Conservation (phyloP, 148 eudicot species). For the Camellia sinensis region DNA sequence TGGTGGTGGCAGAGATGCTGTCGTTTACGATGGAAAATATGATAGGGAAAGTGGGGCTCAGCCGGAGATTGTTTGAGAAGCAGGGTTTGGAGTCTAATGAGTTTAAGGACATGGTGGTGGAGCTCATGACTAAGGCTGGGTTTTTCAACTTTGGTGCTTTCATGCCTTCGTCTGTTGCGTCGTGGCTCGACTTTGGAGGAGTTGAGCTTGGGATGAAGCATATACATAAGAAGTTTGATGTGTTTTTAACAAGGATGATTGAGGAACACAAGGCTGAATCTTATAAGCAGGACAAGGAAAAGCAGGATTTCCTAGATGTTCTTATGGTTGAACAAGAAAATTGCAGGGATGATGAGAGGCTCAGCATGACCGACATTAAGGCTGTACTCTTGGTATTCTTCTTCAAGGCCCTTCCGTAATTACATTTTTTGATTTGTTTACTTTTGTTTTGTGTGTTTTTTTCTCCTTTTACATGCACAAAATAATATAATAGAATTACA, state of each 20-base stretch:
- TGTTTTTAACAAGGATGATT: constrained; percentile 18
- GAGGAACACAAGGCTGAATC: constrained; percentile 18
- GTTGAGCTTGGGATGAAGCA: constrained; percentile 27
- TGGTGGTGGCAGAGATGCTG: constrained; percentile 22
- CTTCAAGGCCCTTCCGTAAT: too few species aligned
- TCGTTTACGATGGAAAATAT: constrained; percentile 21
- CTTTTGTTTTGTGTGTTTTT: too few species aligned
- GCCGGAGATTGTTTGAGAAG: too few species aligned
- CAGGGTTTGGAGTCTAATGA: too few species aligned
- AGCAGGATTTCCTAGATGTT: constrained; percentile 33
- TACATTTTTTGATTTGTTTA: too few species aligned
- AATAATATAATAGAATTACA: too few species aligned
- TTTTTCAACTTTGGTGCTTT: constrained; percentile 27
- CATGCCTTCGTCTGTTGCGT: constrained; percentile 22
- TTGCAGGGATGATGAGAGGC: too few species aligned
- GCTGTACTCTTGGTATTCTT: too few species aligned
- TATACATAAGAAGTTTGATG: constrained; percentile 27
- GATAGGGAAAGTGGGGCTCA: constrained; percentile 16
- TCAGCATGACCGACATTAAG: too few species aligned
- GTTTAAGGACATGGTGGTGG: too few species aligned
- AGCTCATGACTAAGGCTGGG: constrained; percentile 26
- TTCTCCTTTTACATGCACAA: too few species aligned
- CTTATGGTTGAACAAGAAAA: constrained; percentile 17
- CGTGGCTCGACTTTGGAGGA: constrained; percentile 30
- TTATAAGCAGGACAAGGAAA: constrained; percentile 19